phyloP scores from a whole-genome alignment of 495 filamentous ascomycete genomes.

The Thozetella sp. region DNA sequence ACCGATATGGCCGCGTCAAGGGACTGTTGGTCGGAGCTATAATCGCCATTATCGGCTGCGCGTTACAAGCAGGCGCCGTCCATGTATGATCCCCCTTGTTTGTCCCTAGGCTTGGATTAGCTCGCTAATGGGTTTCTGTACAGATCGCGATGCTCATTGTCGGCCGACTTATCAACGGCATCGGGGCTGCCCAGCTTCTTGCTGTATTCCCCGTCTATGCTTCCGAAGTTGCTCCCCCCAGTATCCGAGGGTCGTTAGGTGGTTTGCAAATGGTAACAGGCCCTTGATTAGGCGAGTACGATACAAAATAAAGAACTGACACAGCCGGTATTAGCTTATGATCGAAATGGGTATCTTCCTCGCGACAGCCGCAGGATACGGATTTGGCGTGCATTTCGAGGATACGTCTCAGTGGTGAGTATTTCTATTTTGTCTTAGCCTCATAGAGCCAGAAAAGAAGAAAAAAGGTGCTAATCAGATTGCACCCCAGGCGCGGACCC shows the following conservation, averaged over 20 bases:
- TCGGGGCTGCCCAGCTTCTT: neutral
- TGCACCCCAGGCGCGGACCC: neutral
- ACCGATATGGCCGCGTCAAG: neutral
- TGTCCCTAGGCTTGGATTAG: too few species aligned
- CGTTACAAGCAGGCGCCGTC: neutral
- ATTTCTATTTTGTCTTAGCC: neutral
- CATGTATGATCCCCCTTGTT: neutral
- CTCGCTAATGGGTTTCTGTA: too few species aligned
- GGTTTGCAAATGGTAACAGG: neutral
- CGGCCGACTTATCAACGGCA: neutral
- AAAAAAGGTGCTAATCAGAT: neutral
- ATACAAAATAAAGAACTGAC: neutral
- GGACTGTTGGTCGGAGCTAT: neutral
- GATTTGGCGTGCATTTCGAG: neutral
- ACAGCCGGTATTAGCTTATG: neutral
- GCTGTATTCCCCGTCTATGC: neutral
- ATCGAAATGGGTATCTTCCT: neutral
- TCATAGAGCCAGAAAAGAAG: neutral
- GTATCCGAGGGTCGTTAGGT: neutral
- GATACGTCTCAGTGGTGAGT: neutral
- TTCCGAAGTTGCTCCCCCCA: neutral
- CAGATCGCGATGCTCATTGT: neutral
- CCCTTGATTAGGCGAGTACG: too few species aligned
- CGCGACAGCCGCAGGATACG: neutral
- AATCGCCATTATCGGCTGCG: neutral